Evolutionary conservation across 2,329 filamentous ascomycete species (phyloP), one percentile per base, ranked within the genome.

Genomic region (Dissoconium aciculare): DNA sequence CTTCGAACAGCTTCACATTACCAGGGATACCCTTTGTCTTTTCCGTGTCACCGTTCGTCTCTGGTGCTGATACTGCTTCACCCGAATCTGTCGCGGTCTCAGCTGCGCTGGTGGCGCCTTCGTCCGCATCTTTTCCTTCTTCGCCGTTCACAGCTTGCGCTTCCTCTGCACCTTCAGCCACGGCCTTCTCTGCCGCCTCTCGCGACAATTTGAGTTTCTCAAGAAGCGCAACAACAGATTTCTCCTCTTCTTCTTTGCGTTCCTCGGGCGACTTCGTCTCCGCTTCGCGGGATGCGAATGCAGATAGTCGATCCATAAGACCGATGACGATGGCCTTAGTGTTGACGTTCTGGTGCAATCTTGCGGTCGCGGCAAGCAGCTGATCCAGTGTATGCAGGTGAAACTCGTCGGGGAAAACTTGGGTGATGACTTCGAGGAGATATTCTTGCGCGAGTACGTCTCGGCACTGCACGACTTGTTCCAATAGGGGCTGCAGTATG

Each of bases 391-490:
- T 98, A 53, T 98, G 85, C 13, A 98, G 71, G 57, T 98, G 91
- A 54, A 87, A 98, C 52, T 98, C 89, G 58, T 98, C 89, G 1
- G 89, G 89, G 62, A 98, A 98, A 31, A 95, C 89, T 57, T 98
- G 91, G 4, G 87, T 98, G 43, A 98, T 92, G 40, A 98, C 89
- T 67, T 98, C 89, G 29, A 98, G 65, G 9, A 98, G 69, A 59
- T 98, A 98, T 55, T 98, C 89, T 54, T 98, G 89, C 17, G 89
- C 89, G 39, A 98, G 63, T 10, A 98, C 85, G 63, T 98, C 89
- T 38, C 89, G 77, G 52, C 89, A 98, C 54, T 98, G 89, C 9
- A 98, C 89, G 34, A 98, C 87, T 59, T 98, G 89, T 55, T 98
- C 89, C 42, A 98, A 59, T 32, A 98, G 62, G 5, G 89, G 87